These are phyloP conservation scores for Moesziomyces parantarcticus DNA, from an alignment of 1,284 basidiomycete genomes.

Conservation along the genomic window DNA sequence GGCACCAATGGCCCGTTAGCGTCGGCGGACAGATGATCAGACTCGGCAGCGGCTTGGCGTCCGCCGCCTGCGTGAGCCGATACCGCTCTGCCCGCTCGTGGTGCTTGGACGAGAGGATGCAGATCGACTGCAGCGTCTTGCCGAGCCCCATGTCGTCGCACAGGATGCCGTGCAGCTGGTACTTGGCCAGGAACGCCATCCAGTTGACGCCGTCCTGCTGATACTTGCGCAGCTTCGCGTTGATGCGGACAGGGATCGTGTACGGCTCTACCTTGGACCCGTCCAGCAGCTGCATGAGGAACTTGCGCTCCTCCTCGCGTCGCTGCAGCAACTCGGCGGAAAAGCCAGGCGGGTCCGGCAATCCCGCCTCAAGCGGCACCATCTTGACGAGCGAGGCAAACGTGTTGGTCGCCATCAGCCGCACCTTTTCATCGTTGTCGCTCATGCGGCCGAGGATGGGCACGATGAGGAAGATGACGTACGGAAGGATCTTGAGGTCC, in stretches of 20 bases:
- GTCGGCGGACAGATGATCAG: conserved; percentile 97
- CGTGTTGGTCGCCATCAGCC: conserved; percentile 91
- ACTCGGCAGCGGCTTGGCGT: conserved; percentile 88
- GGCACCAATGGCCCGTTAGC: conserved; percentile 95
- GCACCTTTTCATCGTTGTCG: conserved; percentile 88
- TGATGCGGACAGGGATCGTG: conserved; percentile 85
- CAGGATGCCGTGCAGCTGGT: conserved; percentile 93
- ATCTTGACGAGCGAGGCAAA: conserved; percentile 99
- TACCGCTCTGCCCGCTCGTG: conserved; percentile 82
- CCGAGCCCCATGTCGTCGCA: conserved; percentile 99
- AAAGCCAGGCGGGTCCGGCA: conserved; percentile 94
- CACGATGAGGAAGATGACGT: conserved; percentile 96
- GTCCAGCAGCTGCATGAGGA: conserved; percentile 89
- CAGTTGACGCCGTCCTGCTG: conserved; percentile 99
- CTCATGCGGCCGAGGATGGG: conserved; percentile 98
- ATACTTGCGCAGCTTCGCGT: conserved; percentile 94
- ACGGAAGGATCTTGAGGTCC: conserved; percentile 93
- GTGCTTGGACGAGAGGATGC: conserved; percentile 94
- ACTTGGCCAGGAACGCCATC: conserved; percentile 89
- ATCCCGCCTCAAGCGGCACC: conserved; percentile 95
- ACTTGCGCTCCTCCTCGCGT: conserved; percentile 83
- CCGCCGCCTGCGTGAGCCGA: conserved; percentile 78
- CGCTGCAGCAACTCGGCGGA: conserved; percentile 84
- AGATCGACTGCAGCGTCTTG: conserved; percentile 97
- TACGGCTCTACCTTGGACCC: conserved; percentile 87